Percentiles rank a stretch among this genome's conserved stretches.
phyloP scores from a whole-genome alignment of 2,329 filamentous ascomycete species.

The Ceratocystiopsis sp. region DNA sequence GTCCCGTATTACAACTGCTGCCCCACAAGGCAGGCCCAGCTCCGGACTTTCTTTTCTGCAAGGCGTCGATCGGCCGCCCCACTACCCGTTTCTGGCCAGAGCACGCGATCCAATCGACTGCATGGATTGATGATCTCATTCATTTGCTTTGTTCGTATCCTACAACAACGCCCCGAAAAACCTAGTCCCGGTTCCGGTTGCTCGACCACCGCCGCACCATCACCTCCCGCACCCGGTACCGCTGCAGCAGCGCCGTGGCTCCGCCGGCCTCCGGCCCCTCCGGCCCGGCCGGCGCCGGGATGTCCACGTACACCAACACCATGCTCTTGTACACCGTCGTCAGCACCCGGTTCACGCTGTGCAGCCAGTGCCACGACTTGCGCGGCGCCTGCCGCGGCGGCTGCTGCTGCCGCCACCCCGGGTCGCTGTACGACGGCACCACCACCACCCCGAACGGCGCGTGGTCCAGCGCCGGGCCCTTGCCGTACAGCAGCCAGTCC shows the following conservation, averaged over 20 bases:
- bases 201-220: conserved; percentile 69
- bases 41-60: too few species aligned
- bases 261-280: conserved; percentile 13
- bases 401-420: conserved; percentile 47
- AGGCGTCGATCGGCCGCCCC: too few species aligned
- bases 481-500: conserved; percentile 86
- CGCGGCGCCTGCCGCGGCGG: conserved; percentile 11
- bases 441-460: conserved; percentile 84
- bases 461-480: conserved; percentile 85
- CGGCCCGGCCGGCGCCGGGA: conserved; percentile 49
- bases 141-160: too few species aligned
- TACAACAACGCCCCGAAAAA: too few species aligned
- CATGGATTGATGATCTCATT: too few species aligned
- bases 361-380: conserved; percentile 64
- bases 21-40: too few species aligned
- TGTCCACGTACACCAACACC: conserved; percentile 78
- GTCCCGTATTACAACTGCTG: too few species aligned
- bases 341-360: conserved; percentile 78
- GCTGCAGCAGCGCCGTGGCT: conserved; percentile 42
- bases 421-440: conserved; percentile 62
- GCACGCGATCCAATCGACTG: too few species aligned
- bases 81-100: too few species aligned
- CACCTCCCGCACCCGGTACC: conserved; percentile 66
- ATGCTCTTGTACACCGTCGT: conserved; percentile 81
- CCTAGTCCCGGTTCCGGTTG: conserved; percentile 47